phyloP scores from a whole-genome alignment of 2,329 filamentous ascomycete genomes.

The Xylaria sp. region DNA sequence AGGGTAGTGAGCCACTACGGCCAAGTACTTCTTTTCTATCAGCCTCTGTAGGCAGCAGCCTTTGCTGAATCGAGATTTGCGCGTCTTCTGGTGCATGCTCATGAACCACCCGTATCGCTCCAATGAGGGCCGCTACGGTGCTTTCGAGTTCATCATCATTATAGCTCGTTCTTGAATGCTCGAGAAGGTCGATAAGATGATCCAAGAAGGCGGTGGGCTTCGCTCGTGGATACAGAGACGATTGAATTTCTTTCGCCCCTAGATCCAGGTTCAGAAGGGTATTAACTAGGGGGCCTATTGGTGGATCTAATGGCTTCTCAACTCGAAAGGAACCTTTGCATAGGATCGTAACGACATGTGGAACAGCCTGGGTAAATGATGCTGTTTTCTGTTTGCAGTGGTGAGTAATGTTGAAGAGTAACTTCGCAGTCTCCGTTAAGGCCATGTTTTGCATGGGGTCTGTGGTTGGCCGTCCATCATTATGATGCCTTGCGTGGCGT shows the following conservation, averaged over 20 bases:
- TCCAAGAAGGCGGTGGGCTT: constrained; percentile 65
- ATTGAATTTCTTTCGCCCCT: constrained; percentile 56
- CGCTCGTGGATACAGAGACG: constrained; percentile 69
- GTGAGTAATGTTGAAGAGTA: constrained; percentile 87
- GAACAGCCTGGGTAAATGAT: constrained; percentile 70
- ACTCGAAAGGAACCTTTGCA: constrained; percentile 61
- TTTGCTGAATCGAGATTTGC: constrained; percentile 65
- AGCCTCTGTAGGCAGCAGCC: constrained; percentile 75
- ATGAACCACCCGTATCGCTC: constrained; percentile 73
- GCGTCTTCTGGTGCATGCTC: constrained; percentile 68
- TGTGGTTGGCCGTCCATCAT: constrained; percentile 39
- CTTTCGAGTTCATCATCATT: constrained; percentile 73
- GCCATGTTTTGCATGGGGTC: constrained; percentile 78
- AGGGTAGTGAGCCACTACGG: constrained; percentile 72
- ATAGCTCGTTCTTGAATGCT: constrained; percentile 68
- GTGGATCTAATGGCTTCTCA: constrained; percentile 72
- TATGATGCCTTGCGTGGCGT: constrained; percentile 64
- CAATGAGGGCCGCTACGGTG: constrained; percentile 73
- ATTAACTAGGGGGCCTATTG: constrained; percentile 76
- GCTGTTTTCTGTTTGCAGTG: constrained; percentile 66
- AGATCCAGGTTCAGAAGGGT: constrained; percentile 80
- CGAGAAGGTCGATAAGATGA: constrained; percentile 73
- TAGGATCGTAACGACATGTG: constrained; percentile 74
- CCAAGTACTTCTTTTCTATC: constrained; percentile 82
- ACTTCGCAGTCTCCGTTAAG: constrained; percentile 80